Conservation (phyloP, 1,284 basidiomycete genomes). For the Ustilago xerochloae region DNA sequence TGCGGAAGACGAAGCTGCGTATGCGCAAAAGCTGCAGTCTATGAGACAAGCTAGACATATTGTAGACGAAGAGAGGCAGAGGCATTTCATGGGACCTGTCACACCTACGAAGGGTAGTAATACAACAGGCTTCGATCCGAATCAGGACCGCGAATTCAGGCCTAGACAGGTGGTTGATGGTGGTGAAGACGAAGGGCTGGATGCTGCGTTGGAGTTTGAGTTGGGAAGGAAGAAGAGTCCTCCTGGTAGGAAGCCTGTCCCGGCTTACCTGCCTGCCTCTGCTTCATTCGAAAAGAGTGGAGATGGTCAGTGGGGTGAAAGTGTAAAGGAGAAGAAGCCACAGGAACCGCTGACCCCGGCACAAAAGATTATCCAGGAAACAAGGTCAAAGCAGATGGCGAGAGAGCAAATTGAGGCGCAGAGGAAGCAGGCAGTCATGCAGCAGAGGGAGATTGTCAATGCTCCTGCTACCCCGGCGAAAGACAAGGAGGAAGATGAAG, state of each 20-base stretch:
- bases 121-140: constrained; percentile 23
- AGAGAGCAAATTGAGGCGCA: constrained; percentile 44
- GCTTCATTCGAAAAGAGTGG: not conserved
- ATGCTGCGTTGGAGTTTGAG: constrained; percentile 26
- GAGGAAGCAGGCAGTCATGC: constrained; percentile 10
- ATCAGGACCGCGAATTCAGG: constrained; percentile 22
- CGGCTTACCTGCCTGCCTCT: constrained; percentile 19
- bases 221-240: constrained; percentile 42
- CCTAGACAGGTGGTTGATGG: constrained; percentile 33
- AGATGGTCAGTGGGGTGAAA: not conserved
- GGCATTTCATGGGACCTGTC: constrained; percentile 27
- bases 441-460: constrained; percentile 14
- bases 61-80: constrained; percentile 58
- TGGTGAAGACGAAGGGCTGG: constrained; percentile 9
- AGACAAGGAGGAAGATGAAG: not conserved
- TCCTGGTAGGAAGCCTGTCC: constrained; percentile 54
- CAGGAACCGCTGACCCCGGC: constrained; percentile 56
- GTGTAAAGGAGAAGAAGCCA: constrained; percentile 10
- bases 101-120: constrained; percentile 5
- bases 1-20: constrained; percentile 53
- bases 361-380: constrained; percentile 61
- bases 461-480: constrained; percentile 33
- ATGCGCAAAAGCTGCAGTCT: constrained; percentile 52
- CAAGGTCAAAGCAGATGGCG: constrained; percentile 49
- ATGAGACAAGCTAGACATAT: constrained; percentile 60